phyloP scores from a whole-genome alignment of 345 rosid species.

The Lepidium africanum region DNA sequence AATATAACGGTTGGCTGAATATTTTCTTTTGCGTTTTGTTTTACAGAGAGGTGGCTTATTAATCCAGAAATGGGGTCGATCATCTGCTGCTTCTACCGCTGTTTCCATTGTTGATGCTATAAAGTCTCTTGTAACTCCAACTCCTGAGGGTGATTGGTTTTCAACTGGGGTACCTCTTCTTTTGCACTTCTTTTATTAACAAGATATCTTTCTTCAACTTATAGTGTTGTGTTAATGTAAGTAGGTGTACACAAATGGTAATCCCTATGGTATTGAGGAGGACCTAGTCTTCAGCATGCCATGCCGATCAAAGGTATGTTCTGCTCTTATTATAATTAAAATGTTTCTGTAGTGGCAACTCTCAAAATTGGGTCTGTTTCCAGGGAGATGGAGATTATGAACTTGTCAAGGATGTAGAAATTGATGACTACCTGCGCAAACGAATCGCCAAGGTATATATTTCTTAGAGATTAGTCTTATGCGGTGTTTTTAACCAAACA shows the following conservation, averaged over 20 bases:
- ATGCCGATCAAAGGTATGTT: constrained; percentile 82
- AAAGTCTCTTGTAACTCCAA: constrained; percentile 80
- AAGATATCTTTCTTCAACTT: constrained; percentile 3
- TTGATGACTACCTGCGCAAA: constrained; percentile 75
- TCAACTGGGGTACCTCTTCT: constrained; percentile 72
- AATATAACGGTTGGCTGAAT: neutral
- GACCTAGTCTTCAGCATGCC: constrained; percentile 96
- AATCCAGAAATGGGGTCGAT: constrained; percentile 98
- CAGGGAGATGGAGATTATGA: constrained; percentile 99
- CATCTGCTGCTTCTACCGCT: constrained; percentile 97
- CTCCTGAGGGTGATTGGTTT: constrained; percentile 96
- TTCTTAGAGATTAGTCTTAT: neutral
- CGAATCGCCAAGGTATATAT: constrained; percentile 67
- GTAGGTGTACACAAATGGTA: constrained; percentile 82
- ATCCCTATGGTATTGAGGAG: constrained; percentile 83
- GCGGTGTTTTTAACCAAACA: neutral
- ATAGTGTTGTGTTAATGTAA: neutral
- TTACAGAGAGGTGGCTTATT: constrained; percentile 88
- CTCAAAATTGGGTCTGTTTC: neutral
- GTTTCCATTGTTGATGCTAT: constrained; percentile 90
- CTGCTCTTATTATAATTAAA: neutral
- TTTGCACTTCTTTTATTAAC: neutral
- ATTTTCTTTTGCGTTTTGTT: constrained; percentile 10
- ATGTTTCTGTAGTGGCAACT: neutral
- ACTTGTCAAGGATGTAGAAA: constrained; percentile 70